Evolutionary conservation across 2,329 filamentous ascomycete species (phyloP).

Genomic region (Xylaria sp.): DNA sequence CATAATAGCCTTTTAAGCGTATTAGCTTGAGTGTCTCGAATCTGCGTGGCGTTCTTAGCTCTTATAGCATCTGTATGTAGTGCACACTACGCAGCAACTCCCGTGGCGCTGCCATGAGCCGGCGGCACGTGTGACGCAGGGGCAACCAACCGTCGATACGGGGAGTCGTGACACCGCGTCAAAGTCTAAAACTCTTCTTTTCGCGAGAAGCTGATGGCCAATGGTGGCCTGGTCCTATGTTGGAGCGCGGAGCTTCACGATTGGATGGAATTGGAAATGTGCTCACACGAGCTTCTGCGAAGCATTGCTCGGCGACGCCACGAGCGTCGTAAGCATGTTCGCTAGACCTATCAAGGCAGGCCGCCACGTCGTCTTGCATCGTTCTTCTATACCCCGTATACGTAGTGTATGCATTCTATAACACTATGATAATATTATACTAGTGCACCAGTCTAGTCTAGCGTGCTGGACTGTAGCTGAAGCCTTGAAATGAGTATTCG

Average conservation of each 20-base stretch:
- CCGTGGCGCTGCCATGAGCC: neutral
- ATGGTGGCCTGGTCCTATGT: no score
- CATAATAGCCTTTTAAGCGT: neutral
- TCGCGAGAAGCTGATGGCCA: neutral
- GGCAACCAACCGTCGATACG: neutral
- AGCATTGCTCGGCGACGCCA: neutral
- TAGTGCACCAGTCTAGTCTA: neutral
- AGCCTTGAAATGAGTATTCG: neutral
- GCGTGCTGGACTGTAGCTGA: neutral
- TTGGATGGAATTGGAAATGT: neutral
- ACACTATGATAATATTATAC: no score
- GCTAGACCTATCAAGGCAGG: slow-evolving; percentile 20
- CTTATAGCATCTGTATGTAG: neutral
- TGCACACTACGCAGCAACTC: neutral
- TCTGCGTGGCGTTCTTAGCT: slow-evolving; percentile 5
- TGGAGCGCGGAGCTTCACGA: neutral
- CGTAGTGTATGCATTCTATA: no score
- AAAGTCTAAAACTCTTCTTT: neutral
- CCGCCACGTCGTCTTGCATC: neutral
- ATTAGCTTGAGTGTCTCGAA: neutral
- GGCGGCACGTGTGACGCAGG: slow-evolving; percentile 8
- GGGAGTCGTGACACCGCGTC: slow-evolving; percentile 3
- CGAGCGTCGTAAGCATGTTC: neutral
- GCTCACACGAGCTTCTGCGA: neutral
- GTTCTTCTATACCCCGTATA: neutral